Evolutionary conservation across 805 yeast species (phyloP), one percentile per base, ranked within the genome.

Genomic region (Pichia deserticola): DNA sequence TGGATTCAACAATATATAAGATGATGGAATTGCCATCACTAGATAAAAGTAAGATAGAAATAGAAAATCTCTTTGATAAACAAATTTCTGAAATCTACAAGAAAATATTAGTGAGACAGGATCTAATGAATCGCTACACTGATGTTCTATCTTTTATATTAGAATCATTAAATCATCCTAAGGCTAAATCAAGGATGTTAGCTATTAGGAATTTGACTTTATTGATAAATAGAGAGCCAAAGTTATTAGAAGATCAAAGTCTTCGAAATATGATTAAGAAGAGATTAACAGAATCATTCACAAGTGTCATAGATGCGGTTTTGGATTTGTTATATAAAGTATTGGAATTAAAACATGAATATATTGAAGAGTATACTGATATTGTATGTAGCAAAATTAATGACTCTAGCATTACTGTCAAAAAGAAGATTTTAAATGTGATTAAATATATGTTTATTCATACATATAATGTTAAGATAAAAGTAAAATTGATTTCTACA

Each of bases 231-330:
- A 71, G 71, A 32, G 84, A 85, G 45, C 73, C 81, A 0, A 51
- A 67, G 0, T 66, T 88, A 27, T 62, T 86, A 41, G 60, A 71
- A 1, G 66, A 75, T 3, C 74, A 80, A 1, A 66, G 67, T 9
- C 75, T 88, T 7, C 81, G 74, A 54, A 65, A 65, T 2, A 72
- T 85, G 0, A 69, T 89, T 3, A 67, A 78, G 1, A 68, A 63
- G 9, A 67, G 80, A 42, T 65, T 89, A 37, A 64, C 60, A 5
- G 92, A 85, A 53, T 59, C 75, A 0, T 85, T 89, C 3, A 80
- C 95, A 0, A 74, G 82, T 38, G 92, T 88, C 0, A 74, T 89
- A 51, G 89, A 84, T 57, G 87, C 95, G 0, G 83, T 83, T 3
- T 67, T 89, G 32, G 93, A 86, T 40, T 70, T 89, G 38, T 64